phyloP scores from a whole-genome alignment of 2,329 filamentous ascomycete species.

The Penicillium sp. region DNA sequence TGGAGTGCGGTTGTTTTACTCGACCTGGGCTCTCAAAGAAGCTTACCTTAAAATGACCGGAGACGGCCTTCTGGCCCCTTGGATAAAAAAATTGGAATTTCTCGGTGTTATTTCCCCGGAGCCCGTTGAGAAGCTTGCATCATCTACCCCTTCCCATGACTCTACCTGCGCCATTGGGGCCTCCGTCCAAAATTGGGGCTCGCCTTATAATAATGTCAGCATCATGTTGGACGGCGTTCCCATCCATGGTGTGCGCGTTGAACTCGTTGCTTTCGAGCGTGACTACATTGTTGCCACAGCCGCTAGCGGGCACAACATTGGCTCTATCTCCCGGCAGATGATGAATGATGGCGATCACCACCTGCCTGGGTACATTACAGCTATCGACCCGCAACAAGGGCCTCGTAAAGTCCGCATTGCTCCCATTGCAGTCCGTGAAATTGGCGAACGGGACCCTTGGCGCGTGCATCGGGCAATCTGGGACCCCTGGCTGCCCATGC shows the following conservation, averaged over 20 bases:
- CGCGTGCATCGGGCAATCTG: conserved; percentile 5
- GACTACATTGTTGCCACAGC: conserved; percentile 61
- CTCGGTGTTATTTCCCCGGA: conserved; percentile 55
- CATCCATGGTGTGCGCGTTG: conserved; percentile 55
- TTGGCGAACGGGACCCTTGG: conserved; percentile 25
- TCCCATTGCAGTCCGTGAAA: conserved; percentile 9
- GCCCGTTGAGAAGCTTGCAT: conserved; percentile 5
- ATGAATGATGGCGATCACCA: conserved; percentile 9
- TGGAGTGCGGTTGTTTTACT: conserved; percentile 61
- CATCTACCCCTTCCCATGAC: background rate
- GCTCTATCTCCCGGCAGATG: conserved; percentile 4
- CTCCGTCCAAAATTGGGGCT: conserved; percentile 32
- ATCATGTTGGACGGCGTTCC: conserved; percentile 50
- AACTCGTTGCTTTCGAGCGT: conserved; percentile 58
- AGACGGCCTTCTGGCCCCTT: conserved; percentile 61
- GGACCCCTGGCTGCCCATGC: conserved; percentile 43
- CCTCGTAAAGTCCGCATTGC: conserved; percentile 11
- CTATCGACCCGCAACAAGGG: background rate
- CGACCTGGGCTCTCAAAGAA: conserved; percentile 65
- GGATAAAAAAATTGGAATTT: conserved; percentile 62
- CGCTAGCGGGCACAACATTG: conserved; percentile 15
- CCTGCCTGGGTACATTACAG: conserved; percentile 2
- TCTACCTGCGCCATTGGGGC: background rate
- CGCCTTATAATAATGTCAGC: conserved; percentile 45
- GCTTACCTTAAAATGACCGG: conserved; percentile 67